These are phyloP conservation scores for Exophiala viscosa DNA, from an alignment of 2,329 filamentous ascomycete genomes.

Conservation along the genomic window DNA sequence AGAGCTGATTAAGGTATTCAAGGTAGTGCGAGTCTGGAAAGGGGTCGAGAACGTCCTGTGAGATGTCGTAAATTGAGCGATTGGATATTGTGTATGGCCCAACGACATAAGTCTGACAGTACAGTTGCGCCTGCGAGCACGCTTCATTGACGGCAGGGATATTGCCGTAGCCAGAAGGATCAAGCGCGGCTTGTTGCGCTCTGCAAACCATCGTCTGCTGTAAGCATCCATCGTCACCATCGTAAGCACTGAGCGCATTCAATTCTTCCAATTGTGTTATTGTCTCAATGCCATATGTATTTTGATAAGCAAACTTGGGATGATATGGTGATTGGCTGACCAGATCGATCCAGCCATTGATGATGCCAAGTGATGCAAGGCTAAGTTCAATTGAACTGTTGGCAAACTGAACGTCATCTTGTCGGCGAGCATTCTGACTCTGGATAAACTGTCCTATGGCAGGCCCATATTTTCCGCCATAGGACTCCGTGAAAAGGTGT, in stretches of 20 bases:
- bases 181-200: conserved; percentile 22
- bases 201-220: conserved; percentile 28
- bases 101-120: conserved; percentile 38
- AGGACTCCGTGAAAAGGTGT: conserved; percentile 66
- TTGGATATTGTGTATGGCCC: conserved; percentile 36
- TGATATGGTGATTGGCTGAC: conserved; percentile 51
- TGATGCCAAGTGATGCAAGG: conserved; percentile 61
- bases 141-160: conserved; percentile 26
- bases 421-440: conserved; percentile 57
- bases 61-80: conserved; percentile 54
- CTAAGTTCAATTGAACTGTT: conserved; percentile 24
- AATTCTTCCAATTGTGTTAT: conserved; percentile 39
- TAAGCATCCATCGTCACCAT: conserved; percentile 26
- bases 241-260: conserved; percentile 27
- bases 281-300: conserved; percentile 58
- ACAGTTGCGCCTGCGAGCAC: conserved; percentile 29
- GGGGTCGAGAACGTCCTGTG: conserved; percentile 53
- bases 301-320: conserved; percentile 39
- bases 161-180: conserved; percentile 27
- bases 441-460: conserved; percentile 58
- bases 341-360: conserved; percentile 68
- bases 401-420: conserved; percentile 47
- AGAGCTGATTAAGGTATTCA: conserved; percentile 56
- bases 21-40: conserved; percentile 56
- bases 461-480: conserved; percentile 67